Conservation (phyloP, 306 rosid genomes). For the Vigna angularis region DNA sequence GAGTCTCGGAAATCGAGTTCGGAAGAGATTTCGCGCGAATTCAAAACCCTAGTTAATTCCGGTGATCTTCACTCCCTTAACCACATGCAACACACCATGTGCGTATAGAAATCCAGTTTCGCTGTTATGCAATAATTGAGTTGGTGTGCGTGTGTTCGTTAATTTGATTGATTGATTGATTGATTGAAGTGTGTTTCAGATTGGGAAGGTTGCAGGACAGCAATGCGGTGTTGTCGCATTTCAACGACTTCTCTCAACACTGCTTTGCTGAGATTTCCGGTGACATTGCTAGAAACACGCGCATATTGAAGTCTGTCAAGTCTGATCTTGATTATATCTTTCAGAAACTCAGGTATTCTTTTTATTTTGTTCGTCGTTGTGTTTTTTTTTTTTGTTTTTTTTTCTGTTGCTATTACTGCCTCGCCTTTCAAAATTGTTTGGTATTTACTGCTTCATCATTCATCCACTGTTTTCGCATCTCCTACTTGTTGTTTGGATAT, state of each 20-base stretch:
- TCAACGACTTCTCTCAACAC: constrained; percentile 82
- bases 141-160: background rate
- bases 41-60: constrained; percentile 75
- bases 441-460: background rate
- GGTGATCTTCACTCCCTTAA: constrained; percentile 73
- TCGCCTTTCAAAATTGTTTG: background rate
- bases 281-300: constrained; percentile 70
- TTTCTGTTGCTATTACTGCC: background rate
- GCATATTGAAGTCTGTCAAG: constrained; percentile 73
- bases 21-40: constrained; percentile 65
- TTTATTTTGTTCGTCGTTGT: background rate
- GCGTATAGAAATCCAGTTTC: background rate
- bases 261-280: constrained; percentile 78
- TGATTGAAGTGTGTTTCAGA: constrained; percentile 49
- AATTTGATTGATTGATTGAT: background rate
- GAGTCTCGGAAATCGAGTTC: constrained; percentile 62
- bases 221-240: constrained; percentile 89
- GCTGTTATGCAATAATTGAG: background rate
- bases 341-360: constrained; percentile 78
- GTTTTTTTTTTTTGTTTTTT: background rate
- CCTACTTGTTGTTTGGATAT: background rate
- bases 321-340: constrained; percentile 90
- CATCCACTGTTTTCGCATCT: background rate
- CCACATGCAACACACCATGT: constrained; percentile 81
- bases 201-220: constrained; percentile 97